Evolutionary conservation across 495 filamentous ascomycete species (phyloP), one percentile per base, ranked within the genome.

Genomic region (Tuber melanosporum): DNA sequence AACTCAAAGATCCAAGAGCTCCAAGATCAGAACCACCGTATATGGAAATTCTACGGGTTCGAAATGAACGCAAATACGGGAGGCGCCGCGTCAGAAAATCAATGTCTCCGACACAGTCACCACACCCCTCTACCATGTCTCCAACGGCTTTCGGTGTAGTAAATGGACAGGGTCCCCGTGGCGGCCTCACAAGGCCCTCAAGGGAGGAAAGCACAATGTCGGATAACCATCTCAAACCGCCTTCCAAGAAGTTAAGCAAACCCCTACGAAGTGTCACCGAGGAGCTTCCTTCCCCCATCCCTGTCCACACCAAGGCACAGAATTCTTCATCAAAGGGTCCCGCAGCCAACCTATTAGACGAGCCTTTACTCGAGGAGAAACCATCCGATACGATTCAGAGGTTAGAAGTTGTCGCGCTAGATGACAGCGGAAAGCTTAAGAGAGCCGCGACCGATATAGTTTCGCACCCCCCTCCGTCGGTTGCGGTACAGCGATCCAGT

Each of bases 31-130:
- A 99, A 83, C 95, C 96, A n/a, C 87, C 90, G 22, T 99, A 98
- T 84, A 88, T 98, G 79, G 94, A 98, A 77, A 97, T 98, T 78
- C 87, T 99, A 79, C 89, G 95, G 71, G 98, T 96, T 92, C 89
- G 95, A 81, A 90, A 91, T 85, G 96, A 98, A 83, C 95, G 97
- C 84, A 97, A 95, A 85, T 93, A 93, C 83, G 95, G 95, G 46
- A 90, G 93, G 49, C 85, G 86, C 46, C 81, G 81, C 12, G 76
- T 76, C 15, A 80, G 77, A 70, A 78, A 76, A 43, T 79, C 77
- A 71, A 80, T 76, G 78, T 71, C 81, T 26, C 77, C 73, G 44
- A 73, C 81, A 49, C 76, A 79, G 20, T 76, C 49, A 1, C 76
- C 76, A n/a, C 76, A 75, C 41, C 66, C 74, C 41, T 49, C 75